These are phyloP conservation scores for Trichoderma erinaceum DNA, from an alignment of 495 filamentous ascomycete genomes.

Conservation along the genomic window DNA sequence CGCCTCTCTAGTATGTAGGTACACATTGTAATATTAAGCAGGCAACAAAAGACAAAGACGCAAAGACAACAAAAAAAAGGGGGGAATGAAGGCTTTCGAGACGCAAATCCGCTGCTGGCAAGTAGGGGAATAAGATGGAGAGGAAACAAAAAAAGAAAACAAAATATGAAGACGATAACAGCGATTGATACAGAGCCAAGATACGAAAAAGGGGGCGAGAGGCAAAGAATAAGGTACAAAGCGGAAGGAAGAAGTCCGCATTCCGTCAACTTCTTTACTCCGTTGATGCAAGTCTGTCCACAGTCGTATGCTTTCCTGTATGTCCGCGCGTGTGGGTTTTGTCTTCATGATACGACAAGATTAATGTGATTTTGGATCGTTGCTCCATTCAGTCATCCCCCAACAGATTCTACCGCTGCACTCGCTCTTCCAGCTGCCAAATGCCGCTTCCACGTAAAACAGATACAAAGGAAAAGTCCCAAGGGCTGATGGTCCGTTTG, in stretches of 20 bases:
- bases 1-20: background rate
- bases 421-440: background rate
- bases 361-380: background rate
- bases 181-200: background rate
- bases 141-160: background rate
- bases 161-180: background rate
- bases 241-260: background rate
- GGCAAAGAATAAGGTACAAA: background rate
- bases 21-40: conserved; percentile 4
- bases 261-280: background rate
- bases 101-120: conserved; percentile 5
- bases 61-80: background rate
- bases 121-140: background rate
- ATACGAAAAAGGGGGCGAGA: background rate
- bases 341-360: background rate
- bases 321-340: background rate
- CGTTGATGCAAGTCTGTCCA: background rate
- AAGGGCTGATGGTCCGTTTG: background rate
- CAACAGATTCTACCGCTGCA: background rate
- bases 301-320: background rate
- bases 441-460: background rate
- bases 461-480: background rate
- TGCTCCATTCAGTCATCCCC: background rate
- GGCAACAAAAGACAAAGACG: background rate
- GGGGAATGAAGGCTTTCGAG: background rate